Percentiles rank a stretch among this genome's conserved stretches.
Evolutionary conservation across 163 green algal species (phyloP).

Genomic region (Dunaliella salina): DNA sequence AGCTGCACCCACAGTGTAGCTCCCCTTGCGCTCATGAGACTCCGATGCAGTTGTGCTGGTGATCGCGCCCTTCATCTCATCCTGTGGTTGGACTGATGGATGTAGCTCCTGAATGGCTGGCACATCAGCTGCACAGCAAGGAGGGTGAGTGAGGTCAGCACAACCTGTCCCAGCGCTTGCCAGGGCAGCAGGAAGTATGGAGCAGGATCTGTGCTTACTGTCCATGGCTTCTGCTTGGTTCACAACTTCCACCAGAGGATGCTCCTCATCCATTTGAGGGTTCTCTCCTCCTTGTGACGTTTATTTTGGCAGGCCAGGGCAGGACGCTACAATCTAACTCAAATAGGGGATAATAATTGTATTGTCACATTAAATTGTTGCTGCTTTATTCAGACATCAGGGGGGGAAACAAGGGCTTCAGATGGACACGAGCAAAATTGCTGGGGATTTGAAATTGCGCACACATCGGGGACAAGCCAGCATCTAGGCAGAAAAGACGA

Average conservation of each 20-base stretch:
- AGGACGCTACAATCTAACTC: not conserved
- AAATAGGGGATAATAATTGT: not conserved
- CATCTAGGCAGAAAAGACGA: no score
- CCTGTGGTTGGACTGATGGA: not conserved
- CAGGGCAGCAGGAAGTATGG: not conserved
- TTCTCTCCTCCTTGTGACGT: not conserved
- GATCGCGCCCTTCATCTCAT: not conserved
- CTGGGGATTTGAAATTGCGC: no score
- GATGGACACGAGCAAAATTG: no score
- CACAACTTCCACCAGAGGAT: not conserved
- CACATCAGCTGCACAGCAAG: not conserved
- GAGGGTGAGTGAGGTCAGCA: not conserved
- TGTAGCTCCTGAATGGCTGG: constrained; percentile 15
- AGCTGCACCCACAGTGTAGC: no score
- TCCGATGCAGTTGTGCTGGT: not conserved
- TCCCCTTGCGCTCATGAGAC: not conserved
- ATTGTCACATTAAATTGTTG: not conserved
- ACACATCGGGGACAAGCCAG: no score
- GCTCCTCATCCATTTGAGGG: not conserved
- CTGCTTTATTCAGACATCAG: no score
- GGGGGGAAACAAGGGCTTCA: no score
- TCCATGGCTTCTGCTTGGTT: not conserved
- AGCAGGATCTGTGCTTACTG: not conserved
- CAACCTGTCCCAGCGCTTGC: not conserved
- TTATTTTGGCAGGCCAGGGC: not conserved